Conservation (phyloP, 1,139 yeast genomes). For the Pichia kudriavzevii region DNA sequence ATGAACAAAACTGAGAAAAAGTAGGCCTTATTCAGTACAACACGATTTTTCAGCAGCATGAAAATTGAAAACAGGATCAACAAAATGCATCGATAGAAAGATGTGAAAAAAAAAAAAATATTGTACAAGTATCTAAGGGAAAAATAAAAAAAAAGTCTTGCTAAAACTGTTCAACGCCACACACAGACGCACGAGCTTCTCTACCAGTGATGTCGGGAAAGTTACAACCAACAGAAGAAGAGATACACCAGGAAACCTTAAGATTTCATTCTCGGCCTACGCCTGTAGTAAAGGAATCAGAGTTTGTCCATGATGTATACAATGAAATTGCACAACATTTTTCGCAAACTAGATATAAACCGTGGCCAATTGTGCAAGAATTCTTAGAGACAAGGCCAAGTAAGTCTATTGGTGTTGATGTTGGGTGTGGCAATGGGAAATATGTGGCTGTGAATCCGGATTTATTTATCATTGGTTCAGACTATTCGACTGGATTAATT, state of each 20-base stretch:
- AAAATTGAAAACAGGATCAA: no score
- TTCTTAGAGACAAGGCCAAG: conserved; percentile 40
- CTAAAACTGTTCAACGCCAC: conserved; percentile 5
- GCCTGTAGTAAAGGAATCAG: conserved; percentile 59
- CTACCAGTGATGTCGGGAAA: conserved; percentile 26
- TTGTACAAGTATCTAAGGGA: no score
- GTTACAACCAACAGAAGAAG: conserved; percentile 24
- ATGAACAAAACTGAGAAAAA: no score
- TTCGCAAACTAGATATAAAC: conserved; percentile 88
- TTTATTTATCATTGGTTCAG: conserved; percentile 71
- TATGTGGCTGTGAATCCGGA: conserved; percentile 66
- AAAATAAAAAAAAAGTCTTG: no score
- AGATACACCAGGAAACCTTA: conserved; percentile 20
- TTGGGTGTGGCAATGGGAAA: conserved; percentile 97
- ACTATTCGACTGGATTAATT: conserved; percentile 71
- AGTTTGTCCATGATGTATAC: conserved; percentile 82
- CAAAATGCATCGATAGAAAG: no score
- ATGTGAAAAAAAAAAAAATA: no score
- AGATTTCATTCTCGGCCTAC: conserved; percentile 21
- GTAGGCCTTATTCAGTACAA: no score
- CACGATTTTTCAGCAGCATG: no score
- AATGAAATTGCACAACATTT: conserved; percentile 89
- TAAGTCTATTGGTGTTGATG: conserved; percentile 49
- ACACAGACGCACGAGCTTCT: no score
- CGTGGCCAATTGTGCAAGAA: conserved; percentile 91